A percentile compares a stretch with the other conserved stretches of the same genome.
phyloP scores from a whole-genome alignment of 805 yeast genomes.

The Wickerhamiella brachini region DNA sequence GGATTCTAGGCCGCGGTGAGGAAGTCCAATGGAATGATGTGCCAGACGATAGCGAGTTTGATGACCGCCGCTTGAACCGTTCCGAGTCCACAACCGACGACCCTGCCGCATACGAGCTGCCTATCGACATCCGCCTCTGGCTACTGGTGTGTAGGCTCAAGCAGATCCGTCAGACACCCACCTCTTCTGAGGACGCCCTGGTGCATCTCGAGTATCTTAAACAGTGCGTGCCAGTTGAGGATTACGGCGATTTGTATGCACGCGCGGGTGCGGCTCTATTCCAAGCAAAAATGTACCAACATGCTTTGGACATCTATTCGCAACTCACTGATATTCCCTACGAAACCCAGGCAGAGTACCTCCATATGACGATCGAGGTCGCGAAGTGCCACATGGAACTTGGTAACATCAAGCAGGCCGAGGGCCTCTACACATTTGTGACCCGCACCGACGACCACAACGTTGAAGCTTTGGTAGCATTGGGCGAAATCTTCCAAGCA shows the following conservation, averaged over 20 bases:
- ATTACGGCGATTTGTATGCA: constrained; percentile 55
- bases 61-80: constrained; percentile 37
- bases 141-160: constrained; percentile 62
- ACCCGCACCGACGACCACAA: constrained; percentile 29
- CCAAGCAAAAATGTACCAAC: constrained; percentile 52
- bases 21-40: constrained; percentile 55
- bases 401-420: constrained; percentile 31
- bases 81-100: constrained; percentile 1
- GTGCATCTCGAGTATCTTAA: constrained; percentile 45
- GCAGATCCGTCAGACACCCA: constrained; percentile 26
- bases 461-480: constrained; percentile 56
- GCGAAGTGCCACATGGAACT: constrained; percentile 69
- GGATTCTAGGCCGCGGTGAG: constrained; percentile 59
- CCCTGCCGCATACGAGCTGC: constrained; percentile 34
- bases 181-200: constrained; percentile 52
- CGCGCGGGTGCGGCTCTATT: constrained; percentile 69
- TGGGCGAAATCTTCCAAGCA: constrained; percentile 65
- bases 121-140: constrained; percentile 78
- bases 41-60: constrained; percentile 71
- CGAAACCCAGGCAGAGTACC: constrained; percentile 15
- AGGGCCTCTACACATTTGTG: constrained; percentile 17
- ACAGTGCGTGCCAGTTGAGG: constrained; percentile 38
- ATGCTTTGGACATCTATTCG: constrained; percentile 55
- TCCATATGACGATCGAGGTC: constrained; percentile 36
- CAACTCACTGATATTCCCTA: constrained; percentile 36